Evolutionary conservation across 2,329 filamentous ascomycete genomes (phyloP), one percentile per base, ranked within the genome.

Genomic region (Phyllosticta ampelicida): DNA sequence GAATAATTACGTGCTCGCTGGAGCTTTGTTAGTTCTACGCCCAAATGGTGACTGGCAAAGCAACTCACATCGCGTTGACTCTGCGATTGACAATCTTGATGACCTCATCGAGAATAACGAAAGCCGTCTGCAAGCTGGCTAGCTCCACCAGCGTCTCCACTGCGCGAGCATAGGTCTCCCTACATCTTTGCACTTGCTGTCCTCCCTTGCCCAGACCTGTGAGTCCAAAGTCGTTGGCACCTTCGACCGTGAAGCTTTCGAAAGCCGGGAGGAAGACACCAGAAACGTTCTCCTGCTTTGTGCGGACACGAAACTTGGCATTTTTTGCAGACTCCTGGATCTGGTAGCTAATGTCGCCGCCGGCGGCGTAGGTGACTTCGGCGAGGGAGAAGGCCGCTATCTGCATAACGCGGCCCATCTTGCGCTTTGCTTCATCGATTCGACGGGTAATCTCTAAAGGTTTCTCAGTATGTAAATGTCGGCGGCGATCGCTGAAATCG

Each of bases 331-430:
- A 95, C 74, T 99, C 94, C 71, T 96, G 91, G 65, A 99, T 89
- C 76, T 99, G 94, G 76, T 96, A 99, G 62, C 87, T 88, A 67
- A 99, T 95, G 68, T 95, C 70, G 67, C 92, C 90, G 62, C 94
- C 94, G 26, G 96, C 90, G 23, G 94, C 94, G 69, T 99, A 99
- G 53, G 90, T 95, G 59, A 99, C 94, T 77, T 97, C 94, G 61
- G 94, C 94, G 18, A 99, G 82, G 50, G 92, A 97, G 76, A 99
- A 97, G 51, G 94, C 91, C 48, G 94, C 94, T 69, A 99, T 95
- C 74, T 97, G 92, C 94, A 99, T 99, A 44, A 99, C 94, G 30
- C 92, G 84, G 60, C 94, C 94, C 92, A 99, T 99, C 79, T 99
- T 99, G 67, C 91, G 88, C 76, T 99, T 99, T 49, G 94, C 94